Evolutionary conservation across 352 stramenopile genomes (phyloP).

Genomic region (Globisporangium polare): DNA sequence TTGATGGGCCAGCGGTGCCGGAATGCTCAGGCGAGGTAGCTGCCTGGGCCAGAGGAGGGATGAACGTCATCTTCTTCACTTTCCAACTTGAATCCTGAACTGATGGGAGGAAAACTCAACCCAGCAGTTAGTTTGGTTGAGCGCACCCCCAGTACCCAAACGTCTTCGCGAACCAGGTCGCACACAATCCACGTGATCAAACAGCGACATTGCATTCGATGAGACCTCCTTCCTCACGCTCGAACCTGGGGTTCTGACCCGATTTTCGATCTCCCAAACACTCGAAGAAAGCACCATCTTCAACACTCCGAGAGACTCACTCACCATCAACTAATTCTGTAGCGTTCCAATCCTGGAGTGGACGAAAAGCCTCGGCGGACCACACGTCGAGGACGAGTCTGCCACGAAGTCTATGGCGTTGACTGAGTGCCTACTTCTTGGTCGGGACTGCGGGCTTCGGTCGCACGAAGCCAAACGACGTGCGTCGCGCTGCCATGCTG

Average conservation of each 20-base stretch:
- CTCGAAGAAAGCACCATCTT: background rate
- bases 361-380: background rate
- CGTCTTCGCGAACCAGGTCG: background rate
- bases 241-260: background rate
- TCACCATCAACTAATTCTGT: background rate
- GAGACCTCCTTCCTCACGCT: background rate
- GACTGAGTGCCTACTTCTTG: conserved; percentile 15
- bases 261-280: background rate
- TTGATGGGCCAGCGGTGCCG: background rate
- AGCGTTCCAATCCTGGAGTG: background rate
- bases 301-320: background rate
- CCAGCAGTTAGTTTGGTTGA: too few species aligned
- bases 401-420: background rate
- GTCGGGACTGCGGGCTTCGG: conserved; percentile 12
- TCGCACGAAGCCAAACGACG: conserved; percentile 33
- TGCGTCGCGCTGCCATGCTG: conserved; percentile 16
- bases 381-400: background rate
- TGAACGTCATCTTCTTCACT: background rate
- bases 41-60: background rate
- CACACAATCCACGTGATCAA: background rate
- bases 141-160: too few species aligned
- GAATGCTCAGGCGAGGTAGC: background rate
- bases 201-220: background rate
- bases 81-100: background rate
- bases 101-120: background rate